Base-by-base conservation (phyloP, 2,329 filamentous ascomycete genomes). In the Penicillium decumbens region DNA sequence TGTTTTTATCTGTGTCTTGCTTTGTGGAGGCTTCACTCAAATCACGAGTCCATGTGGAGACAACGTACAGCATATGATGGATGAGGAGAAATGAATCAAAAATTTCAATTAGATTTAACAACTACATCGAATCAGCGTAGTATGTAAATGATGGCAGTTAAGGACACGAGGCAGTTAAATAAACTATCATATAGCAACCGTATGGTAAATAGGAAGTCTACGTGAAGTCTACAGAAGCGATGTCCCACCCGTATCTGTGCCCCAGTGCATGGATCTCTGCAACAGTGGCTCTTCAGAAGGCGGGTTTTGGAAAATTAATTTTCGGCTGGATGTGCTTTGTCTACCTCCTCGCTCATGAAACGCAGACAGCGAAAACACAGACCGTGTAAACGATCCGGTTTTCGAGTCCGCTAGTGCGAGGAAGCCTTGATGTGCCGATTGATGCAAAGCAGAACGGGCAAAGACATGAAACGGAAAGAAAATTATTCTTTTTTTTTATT, bases 201-300 rank as follows among this genome's bases (percentile, higher is more conserved):
- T 37, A 37, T 3, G 10, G 8, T 12, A 37, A 3, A 37, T 37
- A 12, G 33, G 2, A 47, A 39, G 32, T 35, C 29, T 38, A 49
- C 20, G 23, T 4, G 18, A 37, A n/a, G n/a, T 43, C 40, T 54
- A 53, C 42, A 38, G n/a, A 28, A 35, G 24, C 6, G 6, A 70
- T 84, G 80, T 84, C 69, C 73, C 75, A 72, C 80, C 80, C 80
- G 81, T 84, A 84, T 84, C 81, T 84, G 82, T 84, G 80, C 80
- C 80, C 74, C 72, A 72, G 77, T 72, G 75, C 72, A 77, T 74
- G 50, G 69, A 72, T 67, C 79, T 82, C 75, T 72, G 77, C 73
- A 72, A 73, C 74, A 73, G 77, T 77, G 81, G 80, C 80, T 83
- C 81, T 81, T 83, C 79, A 80, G 75, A 72, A 80, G 79, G 77